phyloP scores from a whole-genome alignment of 192 early-diverging fungal species.

The Gonapodya sp. region DNA sequence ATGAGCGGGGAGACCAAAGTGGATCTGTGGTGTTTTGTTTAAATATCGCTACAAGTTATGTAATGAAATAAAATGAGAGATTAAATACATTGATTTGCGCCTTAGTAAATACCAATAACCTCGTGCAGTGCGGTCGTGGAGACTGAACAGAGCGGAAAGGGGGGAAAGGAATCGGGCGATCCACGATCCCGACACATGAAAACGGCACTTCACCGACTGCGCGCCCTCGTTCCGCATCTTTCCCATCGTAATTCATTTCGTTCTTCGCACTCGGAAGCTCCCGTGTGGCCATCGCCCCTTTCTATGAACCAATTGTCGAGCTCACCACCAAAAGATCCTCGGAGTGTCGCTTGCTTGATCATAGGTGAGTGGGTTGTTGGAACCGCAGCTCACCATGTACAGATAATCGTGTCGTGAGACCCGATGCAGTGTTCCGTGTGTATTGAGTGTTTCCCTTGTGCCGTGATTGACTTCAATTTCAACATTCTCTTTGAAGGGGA shows the following conservation, averaged over 20 bases:
- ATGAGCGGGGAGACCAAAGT: conserved; percentile 43
- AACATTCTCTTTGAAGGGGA: conserved; percentile 33
- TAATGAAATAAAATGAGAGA: too few relatives aligned
- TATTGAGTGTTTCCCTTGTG: too few relatives aligned
- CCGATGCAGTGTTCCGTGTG: background rate
- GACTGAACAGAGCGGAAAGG: background rate
- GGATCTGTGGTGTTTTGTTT: conserved; percentile 42
- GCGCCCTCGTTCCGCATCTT: background rate
- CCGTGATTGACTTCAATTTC: too few relatives aligned
- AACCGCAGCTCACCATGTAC: background rate
- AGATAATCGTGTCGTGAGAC: background rate
- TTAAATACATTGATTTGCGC: too few relatives aligned
- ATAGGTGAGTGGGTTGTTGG: background rate
- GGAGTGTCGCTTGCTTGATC: conserved; percentile 6
- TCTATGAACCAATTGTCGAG: background rate
- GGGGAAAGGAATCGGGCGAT: background rate
- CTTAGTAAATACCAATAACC: too few relatives aligned
- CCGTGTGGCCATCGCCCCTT: background rate
- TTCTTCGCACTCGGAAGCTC: background rate
- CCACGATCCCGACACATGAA: background rate
- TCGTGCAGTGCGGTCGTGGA: too few relatives aligned
- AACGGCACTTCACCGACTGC: background rate
- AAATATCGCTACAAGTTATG: too few relatives aligned
- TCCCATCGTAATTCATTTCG: background rate
- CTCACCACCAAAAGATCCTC: background rate